Percentiles rank a stretch among this genome's conserved stretches.
phyloP scores from a whole-genome alignment of 371 early-diverging fungal genomes.

The Entomophthora muscae region DNA sequence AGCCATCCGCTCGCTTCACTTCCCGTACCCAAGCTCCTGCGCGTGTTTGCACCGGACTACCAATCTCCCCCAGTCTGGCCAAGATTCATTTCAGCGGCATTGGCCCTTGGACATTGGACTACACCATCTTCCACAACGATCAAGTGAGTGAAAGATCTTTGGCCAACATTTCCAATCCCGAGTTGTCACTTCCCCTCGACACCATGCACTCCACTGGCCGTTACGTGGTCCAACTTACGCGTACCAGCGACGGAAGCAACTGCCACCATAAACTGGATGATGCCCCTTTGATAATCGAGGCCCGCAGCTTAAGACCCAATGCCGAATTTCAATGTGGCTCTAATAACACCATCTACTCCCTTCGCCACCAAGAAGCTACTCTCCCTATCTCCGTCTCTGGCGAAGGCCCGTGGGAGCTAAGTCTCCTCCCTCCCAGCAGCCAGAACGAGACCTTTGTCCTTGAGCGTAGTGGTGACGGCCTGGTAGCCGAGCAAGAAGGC shows the following conservation, averaged over 20 bases:
- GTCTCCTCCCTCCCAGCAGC: neutral
- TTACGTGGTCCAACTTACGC: neutral
- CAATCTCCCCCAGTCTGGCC: neutral
- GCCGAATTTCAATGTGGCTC: neutral
- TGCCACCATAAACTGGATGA: neutral
- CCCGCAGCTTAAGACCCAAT: neutral
- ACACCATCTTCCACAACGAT: neutral
- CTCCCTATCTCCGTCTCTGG: neutral
- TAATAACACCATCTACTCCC: neutral
- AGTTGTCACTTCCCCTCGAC: neutral
- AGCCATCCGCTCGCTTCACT: neutral
- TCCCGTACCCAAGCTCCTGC: neutral
- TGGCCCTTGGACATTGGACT: neutral
- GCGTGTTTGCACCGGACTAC: neutral
- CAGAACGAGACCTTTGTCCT: neutral
- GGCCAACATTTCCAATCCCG: neutral
- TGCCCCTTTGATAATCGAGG: neutral
- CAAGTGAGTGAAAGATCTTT: neutral
- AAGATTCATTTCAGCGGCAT: neutral
- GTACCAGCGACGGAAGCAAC: neutral
- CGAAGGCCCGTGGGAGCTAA: neutral
- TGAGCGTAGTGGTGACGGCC: neutral
- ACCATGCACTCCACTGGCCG: neutral
- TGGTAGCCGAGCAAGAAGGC: neutral
- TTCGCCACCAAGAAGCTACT: neutral